phyloP scores from a whole-genome alignment of 352 stramenopile species.

The Phytopythium vexans region DNA sequence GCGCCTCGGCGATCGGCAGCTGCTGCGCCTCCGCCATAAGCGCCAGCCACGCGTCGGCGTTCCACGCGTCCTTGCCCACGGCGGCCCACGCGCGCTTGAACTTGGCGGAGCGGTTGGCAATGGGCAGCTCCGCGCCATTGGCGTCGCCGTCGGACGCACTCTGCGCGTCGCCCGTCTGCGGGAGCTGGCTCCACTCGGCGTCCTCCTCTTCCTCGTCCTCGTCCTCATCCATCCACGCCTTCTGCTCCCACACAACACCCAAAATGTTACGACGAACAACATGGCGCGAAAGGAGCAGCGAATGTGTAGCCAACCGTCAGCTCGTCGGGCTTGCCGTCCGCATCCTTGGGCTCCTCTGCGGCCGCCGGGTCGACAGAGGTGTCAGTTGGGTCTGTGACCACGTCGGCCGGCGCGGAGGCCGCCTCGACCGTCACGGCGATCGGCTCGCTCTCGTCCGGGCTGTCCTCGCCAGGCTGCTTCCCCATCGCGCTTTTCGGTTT shows the following conservation, averaged over 20 bases:
- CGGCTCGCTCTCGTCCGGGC: conserved; percentile 85
- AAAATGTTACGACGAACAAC: background rate
- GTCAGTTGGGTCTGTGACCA: background rate
- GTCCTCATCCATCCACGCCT: conserved; percentile 71
- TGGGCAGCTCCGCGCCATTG: background rate
- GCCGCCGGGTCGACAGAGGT: background rate
- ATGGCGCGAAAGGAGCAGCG: background rate
- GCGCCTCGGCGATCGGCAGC: conserved; percentile 57
- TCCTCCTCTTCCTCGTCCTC: conserved; percentile 84
- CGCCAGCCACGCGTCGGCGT: conserved; percentile 74
- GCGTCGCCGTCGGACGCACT: background rate
- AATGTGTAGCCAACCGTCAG: conserved; percentile 2
- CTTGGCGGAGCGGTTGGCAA: conserved; percentile 38
- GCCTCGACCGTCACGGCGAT: conserved; percentile 29
- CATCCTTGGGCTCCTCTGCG: background rate
- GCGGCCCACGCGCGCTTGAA: conserved; percentile 57
- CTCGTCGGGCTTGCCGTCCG: background rate
- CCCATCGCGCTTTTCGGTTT: conserved; percentile 5
- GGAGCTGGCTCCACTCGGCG: conserved; percentile 63
- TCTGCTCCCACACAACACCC: conserved; percentile 23
- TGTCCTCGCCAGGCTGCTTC: conserved; percentile 53
- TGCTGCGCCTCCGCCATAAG: conserved; percentile 78
- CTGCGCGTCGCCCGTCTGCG: conserved; percentile 3
- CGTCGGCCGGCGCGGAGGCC: background rate
- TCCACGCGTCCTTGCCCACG: conserved; percentile 61